A percentile compares a stretch with the other conserved stretches of the same genome.
phyloP scores from a whole-genome alignment of 306 rosid genomes.

The Argentina anserina region DNA sequence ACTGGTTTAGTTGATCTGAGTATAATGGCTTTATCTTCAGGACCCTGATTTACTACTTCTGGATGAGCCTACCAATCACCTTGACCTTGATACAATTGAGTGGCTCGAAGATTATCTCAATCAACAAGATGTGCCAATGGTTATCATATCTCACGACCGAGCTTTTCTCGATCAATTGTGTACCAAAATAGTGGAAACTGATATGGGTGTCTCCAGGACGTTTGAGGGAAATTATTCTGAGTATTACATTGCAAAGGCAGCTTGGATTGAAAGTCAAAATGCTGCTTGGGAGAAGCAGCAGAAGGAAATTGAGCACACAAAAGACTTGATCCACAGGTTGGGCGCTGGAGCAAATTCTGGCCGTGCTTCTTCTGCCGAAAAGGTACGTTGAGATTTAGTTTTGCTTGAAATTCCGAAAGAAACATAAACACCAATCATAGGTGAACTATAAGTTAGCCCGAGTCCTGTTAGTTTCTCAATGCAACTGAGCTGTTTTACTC shows the following conservation, averaged over 20 bases:
- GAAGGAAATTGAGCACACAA: conserved; percentile 87
- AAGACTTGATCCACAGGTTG: conserved; percentile 73
- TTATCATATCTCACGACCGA: conserved; percentile 92
- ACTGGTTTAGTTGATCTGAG: conserved; percentile 7
- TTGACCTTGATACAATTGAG: conserved; percentile 96
- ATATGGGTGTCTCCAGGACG: conserved; percentile 86
- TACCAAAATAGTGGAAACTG: conserved; percentile 98
- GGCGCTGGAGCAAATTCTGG: conserved; percentile 98
- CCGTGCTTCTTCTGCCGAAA: conserved; percentile 93
- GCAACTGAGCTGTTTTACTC: background rate
- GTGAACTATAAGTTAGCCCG: background rate
- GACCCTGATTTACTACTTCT: conserved; percentile 87
- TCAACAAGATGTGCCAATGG: conserved; percentile 96
- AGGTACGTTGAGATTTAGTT: conserved; percentile 43
- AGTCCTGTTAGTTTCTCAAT: background rate
- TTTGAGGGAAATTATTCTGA: conserved; percentile 85
- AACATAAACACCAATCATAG: background rate
- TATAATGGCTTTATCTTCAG: conserved; percentile 44
- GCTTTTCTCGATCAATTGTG: conserved; percentile 98
- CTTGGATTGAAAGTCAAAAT: conserved; percentile 83
- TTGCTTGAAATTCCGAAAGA: background rate
- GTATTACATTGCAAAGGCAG: conserved; percentile 65
- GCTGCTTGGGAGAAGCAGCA: conserved; percentile 99
- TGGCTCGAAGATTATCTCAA: conserved; percentile 92
- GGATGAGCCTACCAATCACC: conserved; percentile 97